Evolutionary conservation across 441 rosid genomes (phyloP), one percentile per base, ranked within the genome.

Genomic region (Mallotus repandus): DNA sequence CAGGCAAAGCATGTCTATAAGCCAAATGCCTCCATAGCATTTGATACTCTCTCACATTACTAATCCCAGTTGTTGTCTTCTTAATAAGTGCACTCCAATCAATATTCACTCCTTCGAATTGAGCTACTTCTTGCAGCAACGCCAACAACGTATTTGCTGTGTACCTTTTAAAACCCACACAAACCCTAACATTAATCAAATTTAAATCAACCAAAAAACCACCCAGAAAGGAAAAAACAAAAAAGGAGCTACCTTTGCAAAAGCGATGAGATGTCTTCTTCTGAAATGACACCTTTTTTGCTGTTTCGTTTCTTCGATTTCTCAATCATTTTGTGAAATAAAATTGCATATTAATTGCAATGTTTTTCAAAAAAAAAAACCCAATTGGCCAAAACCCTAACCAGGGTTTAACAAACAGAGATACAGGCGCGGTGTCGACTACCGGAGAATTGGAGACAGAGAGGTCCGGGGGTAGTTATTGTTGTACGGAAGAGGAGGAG

Each of bases 11-110:
- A 9, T 86, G 78, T 3, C 86, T 74, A 84, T 94, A 94, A 29
- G 98, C 97, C 79, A 94, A 85, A 79, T 94, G 96, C 55, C 97
- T 84, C 98, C 98, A 92, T 25, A 94, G 69, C 91, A 89, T 84
- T 76, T 86, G 97, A 75, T 85, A 91, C 69, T 93, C 97, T 73
- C 97, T 85, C 55, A 87, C 87, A 85, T 72, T 88, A 49, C 91
- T 83, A 72, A 94, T 92, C 55, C 97, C 97, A 57, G 95, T 94
- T 35, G 81, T 76, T 0, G 91, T 83, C 82, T 81, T 91, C 81
- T 86, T 84, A 73, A 83, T 93, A 74, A 94, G 68, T 64, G 86
- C 89, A 70, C 88, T 79, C 98, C 98, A 94, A 78, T 92, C 89
- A 59, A 92, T 79, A 80, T 88, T 89, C 55, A 63, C 78, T n/a